These are phyloP conservation scores for Acacia acuminata DNA, from an alignment of 306 rosid species.

Conservation along the genomic window DNA sequence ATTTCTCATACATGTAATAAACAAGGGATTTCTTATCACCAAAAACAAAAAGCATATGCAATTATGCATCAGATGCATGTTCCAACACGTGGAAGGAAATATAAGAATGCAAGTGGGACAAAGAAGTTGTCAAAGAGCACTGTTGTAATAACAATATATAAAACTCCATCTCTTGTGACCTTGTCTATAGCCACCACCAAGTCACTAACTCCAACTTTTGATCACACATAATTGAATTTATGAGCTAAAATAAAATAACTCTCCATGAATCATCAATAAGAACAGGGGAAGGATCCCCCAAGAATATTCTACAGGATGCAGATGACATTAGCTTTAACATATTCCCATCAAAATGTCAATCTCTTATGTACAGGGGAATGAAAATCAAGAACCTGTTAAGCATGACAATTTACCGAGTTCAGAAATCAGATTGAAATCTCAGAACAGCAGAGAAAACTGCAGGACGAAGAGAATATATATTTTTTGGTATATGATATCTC, in stretches of 20 bases:
- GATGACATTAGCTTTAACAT: not conserved
- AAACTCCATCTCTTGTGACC: not conserved
- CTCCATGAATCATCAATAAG: not conserved
- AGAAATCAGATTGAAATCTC: not conserved
- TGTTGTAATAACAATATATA: not conserved
- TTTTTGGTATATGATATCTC: not conserved
- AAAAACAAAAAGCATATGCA: not conserved
- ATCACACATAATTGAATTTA: not conserved
- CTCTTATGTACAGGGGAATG: not conserved
- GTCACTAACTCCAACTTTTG: not conserved
- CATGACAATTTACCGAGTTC: not conserved
- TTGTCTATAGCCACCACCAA: not conserved
- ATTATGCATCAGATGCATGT: not conserved
- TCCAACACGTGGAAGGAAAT: not conserved
- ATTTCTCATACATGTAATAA: not conserved
- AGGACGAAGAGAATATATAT: not conserved
- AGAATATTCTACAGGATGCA: not conserved
- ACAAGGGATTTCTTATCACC: not conserved
- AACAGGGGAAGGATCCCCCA: not conserved
- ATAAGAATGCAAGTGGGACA: not conserved
- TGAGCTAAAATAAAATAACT: not conserved
- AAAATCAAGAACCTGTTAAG: not conserved
- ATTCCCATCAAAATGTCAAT: not conserved
- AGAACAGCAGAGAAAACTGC: not conserved
- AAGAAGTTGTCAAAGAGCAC: not conserved